Evolutionary conservation across 2,329 filamentous ascomycete genomes (phyloP), one percentile per base, ranked within the genome.

Genomic region (Diaporthe destruens): DNA sequence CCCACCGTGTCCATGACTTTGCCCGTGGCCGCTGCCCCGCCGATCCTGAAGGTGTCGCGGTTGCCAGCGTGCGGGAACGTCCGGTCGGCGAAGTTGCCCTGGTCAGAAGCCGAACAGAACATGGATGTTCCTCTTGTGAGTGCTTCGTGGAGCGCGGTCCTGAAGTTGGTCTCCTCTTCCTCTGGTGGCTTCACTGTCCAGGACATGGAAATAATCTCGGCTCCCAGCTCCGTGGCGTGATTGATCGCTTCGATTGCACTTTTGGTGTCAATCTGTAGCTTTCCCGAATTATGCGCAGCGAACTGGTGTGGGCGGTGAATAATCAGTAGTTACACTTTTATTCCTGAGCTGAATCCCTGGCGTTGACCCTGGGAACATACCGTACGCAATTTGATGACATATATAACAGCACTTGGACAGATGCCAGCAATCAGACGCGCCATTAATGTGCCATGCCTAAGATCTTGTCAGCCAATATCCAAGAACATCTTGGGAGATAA

Each of bases 131-230:
- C 69, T 77, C 72, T 29, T 67, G 67, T 2, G 80, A 81, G 1
- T 73, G 63, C 0, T 66, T 57, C 29, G 83, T 77, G 25, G 80
- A 65, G 25, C 79, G 0, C 70, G 51, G 16, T 79, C 71, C 2
- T 81, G 79, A 25, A 75, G 72, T 20, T 47, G 66, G 29, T 23
- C 47, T 49, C n/a, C 18, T 49, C 47, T 20, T 56, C 74, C 0
- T 75, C 56, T 5, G 57, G 70, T 23, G 72, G 72, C 3, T 75
- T 66, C n/a, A 83, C 79, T 0, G 79, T 82, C 81, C 80, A 84
- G 0, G 80, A 81, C 80, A 83, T 82, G 57, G 80, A 82, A 63
- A 83, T 83, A 42, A 82, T 80, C 51, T 82, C 76, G 0, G 82
- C 80, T 3, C 77, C 73, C 34, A 47, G 49, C 14, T 65, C 34